Percentiles rank a stretch among this genome's conserved stretches.
phyloP scores from a whole-genome alignment of 139 green algal species.

The Closterium sp. region DNA sequence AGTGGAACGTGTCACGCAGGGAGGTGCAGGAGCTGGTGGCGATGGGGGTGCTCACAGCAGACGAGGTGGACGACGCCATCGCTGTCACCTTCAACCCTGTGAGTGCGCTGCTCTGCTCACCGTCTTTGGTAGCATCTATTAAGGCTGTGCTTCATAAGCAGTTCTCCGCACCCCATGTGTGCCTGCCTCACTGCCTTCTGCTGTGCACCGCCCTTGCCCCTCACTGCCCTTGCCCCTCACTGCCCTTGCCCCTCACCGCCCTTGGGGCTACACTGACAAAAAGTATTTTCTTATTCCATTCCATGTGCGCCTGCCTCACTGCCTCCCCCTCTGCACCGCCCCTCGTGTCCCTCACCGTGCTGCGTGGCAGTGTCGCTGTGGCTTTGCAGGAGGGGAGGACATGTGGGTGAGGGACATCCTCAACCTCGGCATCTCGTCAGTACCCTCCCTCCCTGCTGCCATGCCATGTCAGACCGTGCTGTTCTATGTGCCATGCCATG shows the following conservation, averaged over 20 bases:
- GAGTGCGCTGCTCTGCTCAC: constrained; percentile 10
- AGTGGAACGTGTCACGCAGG: constrained; percentile 83
- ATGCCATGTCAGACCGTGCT: neutral
- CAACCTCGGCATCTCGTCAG: constrained; percentile 82
- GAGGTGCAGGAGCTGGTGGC: constrained; percentile 76
- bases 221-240: neutral
- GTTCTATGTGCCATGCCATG: too few species aligned
- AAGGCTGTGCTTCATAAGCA: too few species aligned
- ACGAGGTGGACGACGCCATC: constrained; percentile 74
- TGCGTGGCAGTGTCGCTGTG: constrained; percentile 32
- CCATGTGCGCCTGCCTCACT: neutral
- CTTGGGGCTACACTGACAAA: too few species aligned
- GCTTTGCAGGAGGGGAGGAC: constrained; percentile 45
- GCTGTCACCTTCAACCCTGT: constrained; percentile 87
- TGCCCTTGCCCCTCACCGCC: neutral
- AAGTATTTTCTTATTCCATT: too few species aligned
- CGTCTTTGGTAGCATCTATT: too few species aligned
- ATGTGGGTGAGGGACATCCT: constrained; percentile 80
- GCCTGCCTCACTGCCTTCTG: neutral
- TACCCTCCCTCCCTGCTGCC: neutral
- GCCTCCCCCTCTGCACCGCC: neutral
- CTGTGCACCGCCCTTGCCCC: neutral
- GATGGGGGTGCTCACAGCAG: constrained; percentile 67
- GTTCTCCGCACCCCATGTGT: neutral
- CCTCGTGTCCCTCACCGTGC: neutral